Base-by-base conservation (phyloP, 1,139 yeast species). In the Yamadazyma oceani region DNA sequence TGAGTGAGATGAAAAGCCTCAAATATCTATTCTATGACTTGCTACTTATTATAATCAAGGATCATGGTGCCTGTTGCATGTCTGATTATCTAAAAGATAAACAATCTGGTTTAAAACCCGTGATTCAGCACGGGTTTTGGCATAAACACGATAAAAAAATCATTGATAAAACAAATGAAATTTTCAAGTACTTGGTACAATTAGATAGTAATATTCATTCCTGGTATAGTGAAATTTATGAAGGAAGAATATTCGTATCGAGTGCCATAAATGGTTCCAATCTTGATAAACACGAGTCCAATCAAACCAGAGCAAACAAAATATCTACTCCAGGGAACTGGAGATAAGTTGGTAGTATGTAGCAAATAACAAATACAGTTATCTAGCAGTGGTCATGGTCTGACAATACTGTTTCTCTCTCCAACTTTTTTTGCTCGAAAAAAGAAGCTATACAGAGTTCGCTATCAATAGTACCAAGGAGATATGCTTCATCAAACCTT, bases 371-470 rank as follows among this genome's bases (percentile, higher is more conserved):
- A n/a, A n/a, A n/a, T n/a, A n/a, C n/a, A n/a, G n/a, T n/a, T n/a
- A n/a, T n/a, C n/a, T n/a, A n/a, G n/a, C 22, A 69, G 55, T 76
- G 66, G 44, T 78, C 78, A 54, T 66, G 75, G 19, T 75, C 80
- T 38, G 77, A 73, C 51, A 82, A 64, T 8, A 81, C 82, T 52
- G n/a, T n/a, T n/a, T n/a, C 21, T 19, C 21, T 19, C 21, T 19
- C 8, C 8, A 19, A 8, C 21, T 19, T 19, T 5, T 19, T 19
- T 19, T 24, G 5, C 5, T 11, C 26, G 12, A 17, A 14, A 16
- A 10, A 27, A 6, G 17, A 12, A 5, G 32, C 5, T 10, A 37
- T 8, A 34, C 43, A 37, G 11, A 34, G n/a, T 6, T 12, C 12
- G 10, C 31, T 26, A 29, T 35, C 34, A 8, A 40, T 14, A 5